phyloP scores from a whole-genome alignment of 441 rosid species.

The Corymbia calophylla region DNA sequence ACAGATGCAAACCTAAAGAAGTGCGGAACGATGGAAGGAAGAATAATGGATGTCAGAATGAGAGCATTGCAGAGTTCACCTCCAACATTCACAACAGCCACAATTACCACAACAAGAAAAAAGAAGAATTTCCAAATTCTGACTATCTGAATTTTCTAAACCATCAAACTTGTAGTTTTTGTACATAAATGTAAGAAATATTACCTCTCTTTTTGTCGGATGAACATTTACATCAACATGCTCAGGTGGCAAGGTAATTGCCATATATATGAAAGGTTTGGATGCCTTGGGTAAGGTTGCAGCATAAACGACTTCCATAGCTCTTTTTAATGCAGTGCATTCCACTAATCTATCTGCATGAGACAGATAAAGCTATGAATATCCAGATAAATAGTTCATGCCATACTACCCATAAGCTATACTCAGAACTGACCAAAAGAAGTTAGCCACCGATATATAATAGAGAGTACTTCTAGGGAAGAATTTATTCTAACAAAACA shows the following conservation, averaged over 20 bases:
- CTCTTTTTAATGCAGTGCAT: slow-evolving; percentile 83
- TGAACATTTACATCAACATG: slow-evolving; percentile 97
- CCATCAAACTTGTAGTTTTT: not conserved
- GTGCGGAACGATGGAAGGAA: not conserved
- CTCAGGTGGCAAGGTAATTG: slow-evolving; percentile 75
- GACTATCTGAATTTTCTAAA: not conserved
- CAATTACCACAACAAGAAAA: not conserved
- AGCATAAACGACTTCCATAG: slow-evolving; percentile 87
- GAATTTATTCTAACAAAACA: not conserved
- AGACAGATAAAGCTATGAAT: not conserved
- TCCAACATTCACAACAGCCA: not conserved
- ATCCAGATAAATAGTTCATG: not conserved
- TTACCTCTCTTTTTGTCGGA: slow-evolving; percentile 93
- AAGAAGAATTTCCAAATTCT: not conserved
- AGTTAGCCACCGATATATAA: not conserved
- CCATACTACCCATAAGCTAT: not conserved
- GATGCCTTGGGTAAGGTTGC: slow-evolving; percentile 94
- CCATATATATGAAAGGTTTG: slow-evolving; percentile 87
- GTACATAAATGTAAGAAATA: not conserved
- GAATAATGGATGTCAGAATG: not conserved
- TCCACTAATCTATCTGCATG: slow-evolving; percentile 68
- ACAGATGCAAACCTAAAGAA: not conserved
- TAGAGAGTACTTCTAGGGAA: not conserved
- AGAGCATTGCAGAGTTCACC: not conserved
- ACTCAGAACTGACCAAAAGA: not conserved